Conservation (phyloP, 108 stramenopile species). For the Mayamaea pseudoterrestris region DNA sequence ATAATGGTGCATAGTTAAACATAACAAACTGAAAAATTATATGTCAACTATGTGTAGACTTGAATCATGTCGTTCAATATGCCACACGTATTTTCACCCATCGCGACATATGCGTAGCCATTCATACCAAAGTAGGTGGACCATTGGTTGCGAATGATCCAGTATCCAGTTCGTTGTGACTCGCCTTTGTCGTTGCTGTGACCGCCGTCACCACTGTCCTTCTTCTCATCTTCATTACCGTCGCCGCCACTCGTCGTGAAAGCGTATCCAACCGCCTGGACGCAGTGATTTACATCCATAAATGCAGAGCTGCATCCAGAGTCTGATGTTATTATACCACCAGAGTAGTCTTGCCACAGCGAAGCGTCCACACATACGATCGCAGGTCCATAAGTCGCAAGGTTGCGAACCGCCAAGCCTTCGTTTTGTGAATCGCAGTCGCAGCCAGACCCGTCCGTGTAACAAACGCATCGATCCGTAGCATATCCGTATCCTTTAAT, state of each 20-base stretch:
- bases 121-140: slow-evolving; percentile 66
- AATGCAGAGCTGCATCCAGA: slow-evolving; percentile 59
- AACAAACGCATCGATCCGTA: slow-evolving; percentile 76
- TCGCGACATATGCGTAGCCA: slow-evolving; percentile 79
- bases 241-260: slow-evolving; percentile 20
- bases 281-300: slow-evolving; percentile 80
- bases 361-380: slow-evolving; percentile 77
- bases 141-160: slow-evolving; percentile 89
- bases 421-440: slow-evolving; percentile 76
- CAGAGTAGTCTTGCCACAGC: slow-evolving; percentile 68
- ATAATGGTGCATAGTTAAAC: too few species aligned
- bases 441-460: slow-evolving; percentile 76
- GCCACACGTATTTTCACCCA: slow-evolving; percentile 84
- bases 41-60: slow-evolving; percentile 24
- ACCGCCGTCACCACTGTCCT: slow-evolving; percentile 14
- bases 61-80: slow-evolving; percentile 84
- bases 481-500: slow-evolving; percentile 82
- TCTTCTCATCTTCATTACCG: slow-evolving; percentile 14
- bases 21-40: too few species aligned
- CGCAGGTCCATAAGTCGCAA: slow-evolving; percentile 79
- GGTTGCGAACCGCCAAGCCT: slow-evolving; percentile 55
- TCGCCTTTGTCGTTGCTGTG: slow-evolving; percentile 17
- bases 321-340: slow-evolving; percentile 73
- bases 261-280: slow-evolving; percentile 79
- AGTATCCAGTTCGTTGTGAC: slow-evolving; percentile 55